A percentile compares a stretch with the other conserved stretches of the same genome.
phyloP scores from a whole-genome alignment of 257 asterid genomes.

The Thymus quinquecostatus region DNA sequence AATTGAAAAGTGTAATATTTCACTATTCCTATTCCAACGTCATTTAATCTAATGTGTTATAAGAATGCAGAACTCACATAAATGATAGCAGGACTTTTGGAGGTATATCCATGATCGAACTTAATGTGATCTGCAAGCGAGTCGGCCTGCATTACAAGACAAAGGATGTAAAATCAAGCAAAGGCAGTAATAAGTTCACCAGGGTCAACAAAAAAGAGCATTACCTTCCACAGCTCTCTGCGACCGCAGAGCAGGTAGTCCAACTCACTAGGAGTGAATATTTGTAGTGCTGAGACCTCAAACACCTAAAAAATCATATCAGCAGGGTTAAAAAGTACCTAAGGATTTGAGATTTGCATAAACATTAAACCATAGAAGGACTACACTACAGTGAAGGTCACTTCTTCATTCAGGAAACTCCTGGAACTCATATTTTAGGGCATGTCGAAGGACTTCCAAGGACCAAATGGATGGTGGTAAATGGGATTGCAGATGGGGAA shows the following conservation, averaged over 20 bases:
- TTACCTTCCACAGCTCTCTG: conserved; percentile 96
- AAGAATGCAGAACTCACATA: conserved; percentile 38
- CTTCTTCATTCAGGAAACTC: conserved; percentile 4
- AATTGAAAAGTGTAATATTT: background rate
- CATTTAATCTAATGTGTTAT: conserved; percentile 1
- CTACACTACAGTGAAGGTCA: background rate
- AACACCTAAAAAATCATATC: conserved; percentile 60
- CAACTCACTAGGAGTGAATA: conserved; percentile 89
- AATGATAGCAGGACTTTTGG: conserved; percentile 89
- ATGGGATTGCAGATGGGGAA: background rate
- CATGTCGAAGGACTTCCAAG: background rate
- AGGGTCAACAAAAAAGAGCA: conserved; percentile 24
- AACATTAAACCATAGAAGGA: background rate
- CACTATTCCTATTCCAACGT: background rate
- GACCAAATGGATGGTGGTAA: background rate
- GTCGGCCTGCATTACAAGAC: conserved; percentile 66
- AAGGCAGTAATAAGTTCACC: conserved; percentile 24
- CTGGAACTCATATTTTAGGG: background rate
- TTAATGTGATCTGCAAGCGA: conserved; percentile 90
- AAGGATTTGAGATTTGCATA: background rate
- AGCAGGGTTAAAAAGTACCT: background rate
- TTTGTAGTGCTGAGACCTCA: conserved; percentile 84
- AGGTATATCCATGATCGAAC: conserved; percentile 98
- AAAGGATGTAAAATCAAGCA: conserved; percentile 22
- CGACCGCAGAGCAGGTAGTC: conserved; percentile 97